Conservation (phyloP, 108 stramenopile species). For the Discostella stelligeroides region DNA sequence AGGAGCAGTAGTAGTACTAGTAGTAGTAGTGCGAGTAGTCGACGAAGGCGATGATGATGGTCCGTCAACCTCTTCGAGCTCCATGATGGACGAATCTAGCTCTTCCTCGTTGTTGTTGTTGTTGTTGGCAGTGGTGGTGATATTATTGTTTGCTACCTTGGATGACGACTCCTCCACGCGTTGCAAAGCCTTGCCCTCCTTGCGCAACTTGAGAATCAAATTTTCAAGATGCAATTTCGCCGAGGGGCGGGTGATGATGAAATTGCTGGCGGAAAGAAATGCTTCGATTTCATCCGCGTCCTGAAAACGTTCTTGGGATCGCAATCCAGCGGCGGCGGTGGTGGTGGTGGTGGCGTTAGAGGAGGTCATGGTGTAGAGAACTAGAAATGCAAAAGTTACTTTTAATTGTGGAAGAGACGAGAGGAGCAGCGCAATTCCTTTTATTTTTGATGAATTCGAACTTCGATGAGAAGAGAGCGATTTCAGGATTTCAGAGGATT, state of each 20-base stretch:
- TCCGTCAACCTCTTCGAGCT: too few relatives aligned
- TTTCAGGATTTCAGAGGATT: too few relatives aligned
- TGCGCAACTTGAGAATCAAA: slow-evolving; percentile 67
- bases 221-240: slow-evolving; percentile 73
- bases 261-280: slow-evolving; percentile 25
- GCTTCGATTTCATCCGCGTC: slow-evolving; percentile 84
- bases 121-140: neutral
- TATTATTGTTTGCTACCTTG: neutral
- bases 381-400: too few relatives aligned
- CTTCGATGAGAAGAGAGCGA: too few relatives aligned
- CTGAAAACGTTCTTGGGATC: slow-evolving; percentile 67
- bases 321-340: slow-evolving; percentile 22
- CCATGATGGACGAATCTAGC: too few relatives aligned
- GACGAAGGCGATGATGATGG: too few relatives aligned
- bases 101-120: too few relatives aligned
- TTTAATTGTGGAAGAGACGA: too few relatives aligned
- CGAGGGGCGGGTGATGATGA: slow-evolving; percentile 57
- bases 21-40: too few relatives aligned
- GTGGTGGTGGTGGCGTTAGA: slow-evolving; percentile 60
- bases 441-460: too few relatives aligned
- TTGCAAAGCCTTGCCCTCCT: slow-evolving; percentile 67
- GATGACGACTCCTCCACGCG: slow-evolving; percentile 35
- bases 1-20: slow-evolving; percentile 3
- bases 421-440: too few relatives aligned
- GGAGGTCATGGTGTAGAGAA: too few relatives aligned